Conservation (phyloP, 179 eudicot species). For the Corrigiola litoralis region DNA sequence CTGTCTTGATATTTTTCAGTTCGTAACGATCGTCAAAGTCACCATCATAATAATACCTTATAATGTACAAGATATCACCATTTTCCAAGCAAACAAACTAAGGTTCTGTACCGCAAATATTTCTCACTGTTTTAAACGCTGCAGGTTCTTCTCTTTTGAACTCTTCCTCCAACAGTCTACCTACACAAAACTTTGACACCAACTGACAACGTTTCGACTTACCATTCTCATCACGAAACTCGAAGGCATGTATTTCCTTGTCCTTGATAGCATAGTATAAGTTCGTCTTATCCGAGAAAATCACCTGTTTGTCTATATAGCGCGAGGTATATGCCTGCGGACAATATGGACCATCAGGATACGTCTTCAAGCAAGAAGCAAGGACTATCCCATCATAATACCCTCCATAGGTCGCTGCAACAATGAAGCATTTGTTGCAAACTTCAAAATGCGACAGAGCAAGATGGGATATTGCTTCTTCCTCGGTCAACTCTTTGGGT, state of each 20-base stretch:
- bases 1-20: too few species aligned
- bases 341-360: too few species aligned
- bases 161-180: too few species aligned
- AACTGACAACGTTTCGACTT: neutral
- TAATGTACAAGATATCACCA: neutral
- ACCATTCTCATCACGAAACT: neutral
- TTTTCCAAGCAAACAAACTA: neutral
- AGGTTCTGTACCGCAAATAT: neutral
- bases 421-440: neutral
- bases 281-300: neutral
- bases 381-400: neutral
- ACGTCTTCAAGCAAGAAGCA: neutral
- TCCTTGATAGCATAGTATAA: neutral
- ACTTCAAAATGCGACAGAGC: neutral
- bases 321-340: too few species aligned
- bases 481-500: neutral
- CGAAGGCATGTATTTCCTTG: neutral
- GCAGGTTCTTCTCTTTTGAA: too few species aligned
- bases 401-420: too few species aligned
- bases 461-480: neutral
- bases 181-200: too few species aligned
- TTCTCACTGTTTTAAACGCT: too few species aligned
- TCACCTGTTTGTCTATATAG: neutral
- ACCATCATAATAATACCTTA: neutral
- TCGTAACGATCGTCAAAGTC: neutral